Evolutionary conservation across 2,329 filamentous ascomycete genomes (phyloP).

Genomic region (Nothophaeocryptopus gaeumannii): DNA sequence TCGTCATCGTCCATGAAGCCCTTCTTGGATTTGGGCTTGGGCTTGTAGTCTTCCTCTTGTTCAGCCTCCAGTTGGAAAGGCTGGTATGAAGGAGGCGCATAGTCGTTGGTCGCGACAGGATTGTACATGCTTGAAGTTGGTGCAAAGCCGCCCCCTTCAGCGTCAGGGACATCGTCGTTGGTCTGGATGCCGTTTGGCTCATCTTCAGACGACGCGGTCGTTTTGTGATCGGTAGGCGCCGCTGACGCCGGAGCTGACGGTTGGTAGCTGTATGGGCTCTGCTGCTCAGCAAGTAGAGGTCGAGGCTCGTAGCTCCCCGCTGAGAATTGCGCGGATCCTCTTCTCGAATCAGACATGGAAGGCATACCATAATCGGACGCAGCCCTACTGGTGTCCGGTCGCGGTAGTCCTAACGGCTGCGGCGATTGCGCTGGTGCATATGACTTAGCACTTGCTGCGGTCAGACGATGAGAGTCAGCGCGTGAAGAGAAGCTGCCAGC

Average conservation of each 20-base stretch:
- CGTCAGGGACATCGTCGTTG: conserved; percentile 8
- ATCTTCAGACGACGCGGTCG: conserved; percentile 5
- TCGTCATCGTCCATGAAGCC: conserved; percentile 78
- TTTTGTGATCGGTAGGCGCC: conserved; percentile 4
- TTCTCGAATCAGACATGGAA: conserved; percentile 30
- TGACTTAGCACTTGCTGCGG: conserved; percentile 19
- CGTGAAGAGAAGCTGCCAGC: conserved; percentile 17
- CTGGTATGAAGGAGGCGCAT: conserved; percentile 52
- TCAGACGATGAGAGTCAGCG: conserved; percentile 24
- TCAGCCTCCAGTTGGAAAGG: conserved; percentile 52
- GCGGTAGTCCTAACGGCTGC: conserved; percentile 26
- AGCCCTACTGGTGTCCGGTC: conserved; percentile 27
- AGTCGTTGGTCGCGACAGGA: conserved; percentile 47
- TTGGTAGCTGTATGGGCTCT: conserved; percentile 20
- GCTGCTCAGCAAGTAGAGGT: conserved; percentile 28
- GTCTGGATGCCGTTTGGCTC: conserved; percentile 3
- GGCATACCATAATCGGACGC: conserved; percentile 31
- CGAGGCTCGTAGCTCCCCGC: conserved; percentile 32
- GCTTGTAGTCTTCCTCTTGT: conserved; percentile 46
- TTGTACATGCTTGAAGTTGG: conserved; percentile 58
- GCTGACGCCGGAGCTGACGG: conserved; percentile 3
- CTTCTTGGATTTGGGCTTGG: conserved; percentile 58
- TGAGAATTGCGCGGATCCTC: conserved; percentile 30
- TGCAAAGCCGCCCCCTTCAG: conserved; percentile 37
- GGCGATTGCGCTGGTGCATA: conserved; percentile 27